Evolutionary conservation across 2,329 filamentous ascomycete species (phyloP), one percentile per base, ranked within the genome.

Genomic region (Claviceps sp.): DNA sequence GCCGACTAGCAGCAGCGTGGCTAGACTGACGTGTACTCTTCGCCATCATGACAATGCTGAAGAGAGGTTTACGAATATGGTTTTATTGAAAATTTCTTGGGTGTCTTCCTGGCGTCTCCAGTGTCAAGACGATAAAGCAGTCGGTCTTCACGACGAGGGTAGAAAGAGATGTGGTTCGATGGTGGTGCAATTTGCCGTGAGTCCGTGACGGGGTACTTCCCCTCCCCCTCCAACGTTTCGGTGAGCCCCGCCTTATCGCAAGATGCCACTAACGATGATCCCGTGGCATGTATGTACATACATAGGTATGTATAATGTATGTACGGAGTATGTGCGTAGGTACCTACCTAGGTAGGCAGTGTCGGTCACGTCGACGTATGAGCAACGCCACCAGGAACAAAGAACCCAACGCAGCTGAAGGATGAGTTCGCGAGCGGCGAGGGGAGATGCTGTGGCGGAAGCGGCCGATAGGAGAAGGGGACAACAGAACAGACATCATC

Each of bases 31-130:
- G 56, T 44, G 53, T 43, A 47, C 62, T 61, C 43, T 59, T 57
- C 22, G 60, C 60, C 64, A 67, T 67, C 64, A 67, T 67, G 34
- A 26, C 52, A 45, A 45, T 40, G 26, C 14, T 16, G 42, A 26
- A 3, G 13, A 16, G 42, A 8, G 29, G 9, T 34, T 34, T 34
- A 34, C 29, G 26, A 29, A 34, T 34, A 34, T 34, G 9, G 29
- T 11, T 34, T 34, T 34, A 34, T 34, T 11, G 17, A 22, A 23
- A 14, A 16, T 29, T 6, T 34, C 14, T 29, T 45, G 29, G 6
- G 11, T 5, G 43, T n/a, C 5, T 13, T 44, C 42, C 42, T 4
- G 13, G 42, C n/a, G 23, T 11, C 0, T 13, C 23, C 42, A 20
- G 4, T 7, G 6, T 26, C 7, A 7, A 26, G 22, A 23, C 39